phyloP scores from a whole-genome alignment of 2,329 filamentous ascomycete species.

The Coleophoma crateriformis region DNA sequence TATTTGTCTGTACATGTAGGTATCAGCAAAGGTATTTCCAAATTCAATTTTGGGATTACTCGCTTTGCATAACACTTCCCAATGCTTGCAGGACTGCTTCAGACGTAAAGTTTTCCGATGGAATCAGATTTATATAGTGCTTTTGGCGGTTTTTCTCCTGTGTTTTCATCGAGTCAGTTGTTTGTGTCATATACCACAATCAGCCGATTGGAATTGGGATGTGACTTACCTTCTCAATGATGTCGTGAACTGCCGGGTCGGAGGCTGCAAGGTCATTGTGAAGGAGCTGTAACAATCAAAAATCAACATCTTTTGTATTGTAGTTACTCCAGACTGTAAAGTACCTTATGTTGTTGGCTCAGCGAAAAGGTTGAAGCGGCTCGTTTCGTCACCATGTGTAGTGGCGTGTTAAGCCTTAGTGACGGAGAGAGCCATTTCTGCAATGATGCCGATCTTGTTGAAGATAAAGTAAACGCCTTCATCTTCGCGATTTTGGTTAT shows the following conservation, averaged over 20 bases:
- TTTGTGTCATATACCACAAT: constrained; percentile 3
- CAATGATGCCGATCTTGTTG: no score
- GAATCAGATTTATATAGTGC: constrained; percentile 96
- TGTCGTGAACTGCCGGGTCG: constrained; percentile 81
- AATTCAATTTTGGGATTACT: constrained; percentile 21
- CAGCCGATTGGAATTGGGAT: not conserved
- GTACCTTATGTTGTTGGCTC: no score
- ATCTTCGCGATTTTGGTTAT: no score
- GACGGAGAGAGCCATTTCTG: no score
- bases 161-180: constrained; percentile 35
- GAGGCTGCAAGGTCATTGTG: constrained; percentile 73
- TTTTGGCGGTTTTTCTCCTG: constrained; percentile 95
- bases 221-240: constrained; percentile 73
- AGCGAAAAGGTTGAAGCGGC: no score
- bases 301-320: no score
- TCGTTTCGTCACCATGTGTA: no score
- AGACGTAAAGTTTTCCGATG: constrained; percentile 93
- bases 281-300: constrained; percentile 55
- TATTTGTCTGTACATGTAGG: constrained; percentile 70
- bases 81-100: constrained; percentile 87
- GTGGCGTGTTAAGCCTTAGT: no score
- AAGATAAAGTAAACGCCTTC: no score
- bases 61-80: constrained; percentile 93
- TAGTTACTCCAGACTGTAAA: no score
- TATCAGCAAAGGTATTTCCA: constrained; percentile 30